Conservation (phyloP, 2,329 filamentous ascomycete species). For the Thelonectria blattea region DNA sequence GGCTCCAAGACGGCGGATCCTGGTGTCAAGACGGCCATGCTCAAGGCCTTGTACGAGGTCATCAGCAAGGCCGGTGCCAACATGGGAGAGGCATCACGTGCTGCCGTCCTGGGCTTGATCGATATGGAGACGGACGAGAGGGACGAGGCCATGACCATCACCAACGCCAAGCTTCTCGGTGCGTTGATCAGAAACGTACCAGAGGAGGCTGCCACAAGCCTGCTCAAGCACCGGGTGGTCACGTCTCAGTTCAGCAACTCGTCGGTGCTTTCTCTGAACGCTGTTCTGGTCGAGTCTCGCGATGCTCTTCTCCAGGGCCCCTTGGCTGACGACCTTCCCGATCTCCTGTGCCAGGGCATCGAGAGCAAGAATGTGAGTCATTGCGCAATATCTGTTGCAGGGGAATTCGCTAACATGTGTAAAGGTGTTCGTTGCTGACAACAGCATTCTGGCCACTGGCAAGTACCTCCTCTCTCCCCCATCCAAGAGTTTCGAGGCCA, state of each 20-base stretch:
- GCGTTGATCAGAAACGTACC: conserved; percentile 88
- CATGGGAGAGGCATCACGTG: conserved; percentile 90
- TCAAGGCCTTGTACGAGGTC: conserved; percentile 95
- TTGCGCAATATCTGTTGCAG: neutral
- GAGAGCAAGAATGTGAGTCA: conserved; percentile 72
- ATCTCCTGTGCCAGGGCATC: conserved; percentile 82
- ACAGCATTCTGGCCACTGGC: conserved; percentile 85
- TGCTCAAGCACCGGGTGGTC: conserved; percentile 77
- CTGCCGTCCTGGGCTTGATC: conserved; percentile 86
- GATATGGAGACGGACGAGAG: conserved; percentile 80
- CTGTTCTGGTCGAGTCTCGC: conserved; percentile 82
- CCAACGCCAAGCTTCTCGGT: conserved; percentile 87
- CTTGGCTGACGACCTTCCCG: conserved; percentile 75
- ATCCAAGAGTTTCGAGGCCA: conserved; percentile 74
- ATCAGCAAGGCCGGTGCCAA: conserved; percentile 92
- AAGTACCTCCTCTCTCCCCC: conserved; percentile 82
- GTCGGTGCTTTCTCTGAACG: conserved; percentile 86
- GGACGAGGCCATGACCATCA: conserved; percentile 82
- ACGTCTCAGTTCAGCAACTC: conserved; percentile 76
- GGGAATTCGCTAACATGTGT: conserved; percentile 2
- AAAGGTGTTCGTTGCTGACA: conserved; percentile 84
- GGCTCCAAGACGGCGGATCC: conserved; percentile 86
- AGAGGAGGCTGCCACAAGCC: conserved; percentile 65
- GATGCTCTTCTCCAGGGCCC: conserved; percentile 68
- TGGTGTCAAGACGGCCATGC: conserved; percentile 93